Evolutionary conservation across 2,329 filamentous ascomycete species (phyloP), one percentile per base, ranked within the genome.

Genomic region (Paraconiothyrium brasiliense): DNA sequence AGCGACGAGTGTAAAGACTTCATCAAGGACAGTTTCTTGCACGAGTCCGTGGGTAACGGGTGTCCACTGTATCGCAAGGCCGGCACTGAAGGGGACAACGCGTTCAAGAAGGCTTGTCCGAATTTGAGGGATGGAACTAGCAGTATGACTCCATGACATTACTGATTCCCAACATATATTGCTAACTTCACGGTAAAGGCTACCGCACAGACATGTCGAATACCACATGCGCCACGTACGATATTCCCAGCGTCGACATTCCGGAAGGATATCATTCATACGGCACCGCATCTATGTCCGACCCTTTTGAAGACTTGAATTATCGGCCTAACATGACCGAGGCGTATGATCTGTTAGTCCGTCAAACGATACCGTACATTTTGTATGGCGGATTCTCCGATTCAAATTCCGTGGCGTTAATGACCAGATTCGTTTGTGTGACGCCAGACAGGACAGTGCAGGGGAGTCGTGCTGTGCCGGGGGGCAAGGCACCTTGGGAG

Each of bases 401-500:
- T 8, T 24, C n/a, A 5, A 13, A 37, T 37, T 8, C 20, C 8
- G n/a, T 35, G 47, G 11, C 37, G 32, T 16, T 9, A 7, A 13
- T 14, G 32, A 37, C 20, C 1, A 13, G 32, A 10, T 51, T 37
- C 22, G 16, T 51, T 11, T 51, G 48, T 14, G 48, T 51, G n/a
- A 22, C 32, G 16, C 27, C 30, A 14, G 39, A 51, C 32, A 20
- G n/a, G n/a, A 51, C 48, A 32, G 48, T 37, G 16, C 32, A 51
- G 32, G 48, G 48, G 8, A 51, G 48, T 51, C 20, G 48, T 32
- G 37, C 37, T 39, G 32, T 35, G 30, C 30, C 32, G 14, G 30
- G 24, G 32, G 48, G 48, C 16, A 34, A 22, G n/a, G 32, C 32
- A 11, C 48, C 48, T n/a, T 51, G 48, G 48, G 41, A 44, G 41